These are phyloP conservation scores for Sclerotinia glacialis DNA, from an alignment of 2,329 filamentous ascomycete species.

Conservation along the genomic window DNA sequence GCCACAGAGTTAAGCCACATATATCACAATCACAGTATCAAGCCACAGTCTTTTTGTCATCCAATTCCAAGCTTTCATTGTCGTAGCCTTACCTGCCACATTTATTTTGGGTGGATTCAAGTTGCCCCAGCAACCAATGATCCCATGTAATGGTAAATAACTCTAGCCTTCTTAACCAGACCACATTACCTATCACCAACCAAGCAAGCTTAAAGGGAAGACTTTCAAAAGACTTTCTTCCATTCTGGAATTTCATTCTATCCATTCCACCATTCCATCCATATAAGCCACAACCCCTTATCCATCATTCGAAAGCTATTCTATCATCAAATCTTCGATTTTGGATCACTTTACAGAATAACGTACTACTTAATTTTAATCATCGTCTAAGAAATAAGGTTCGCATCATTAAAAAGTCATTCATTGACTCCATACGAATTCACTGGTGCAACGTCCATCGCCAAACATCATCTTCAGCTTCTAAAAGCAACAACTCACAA, in stretches of 20 bases:
- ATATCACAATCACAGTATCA: no score
- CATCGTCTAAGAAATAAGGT: neutral
- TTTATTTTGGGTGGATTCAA: neutral
- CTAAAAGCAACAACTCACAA: neutral
- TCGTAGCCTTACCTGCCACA: slow-evolving; percentile 16
- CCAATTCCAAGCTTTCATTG: no score
- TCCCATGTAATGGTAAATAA: slow-evolving; percentile 22
- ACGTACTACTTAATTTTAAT: neutral
- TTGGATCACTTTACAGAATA: neutral
- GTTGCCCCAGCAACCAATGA: slow-evolving; percentile 9
- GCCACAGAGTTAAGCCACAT: no score
- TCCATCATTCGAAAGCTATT: neutral
- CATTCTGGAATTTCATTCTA: neutral
- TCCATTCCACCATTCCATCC: neutral
- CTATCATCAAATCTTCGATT: neutral
- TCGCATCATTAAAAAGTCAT: slow-evolving; percentile 3
- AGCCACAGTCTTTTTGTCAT: no score
- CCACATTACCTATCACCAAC: neutral
- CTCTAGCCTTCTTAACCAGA: neutral
- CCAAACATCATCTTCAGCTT: slow-evolving; percentile 5
- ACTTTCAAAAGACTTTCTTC: neutral
- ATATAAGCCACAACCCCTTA: neutral
- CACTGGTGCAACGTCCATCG: neutral
- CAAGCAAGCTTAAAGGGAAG: neutral
- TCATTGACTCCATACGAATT: neutral